Base-by-base conservation (phyloP, 2,329 filamentous ascomycete genomes). In the Fusarium torreyae region DNA sequence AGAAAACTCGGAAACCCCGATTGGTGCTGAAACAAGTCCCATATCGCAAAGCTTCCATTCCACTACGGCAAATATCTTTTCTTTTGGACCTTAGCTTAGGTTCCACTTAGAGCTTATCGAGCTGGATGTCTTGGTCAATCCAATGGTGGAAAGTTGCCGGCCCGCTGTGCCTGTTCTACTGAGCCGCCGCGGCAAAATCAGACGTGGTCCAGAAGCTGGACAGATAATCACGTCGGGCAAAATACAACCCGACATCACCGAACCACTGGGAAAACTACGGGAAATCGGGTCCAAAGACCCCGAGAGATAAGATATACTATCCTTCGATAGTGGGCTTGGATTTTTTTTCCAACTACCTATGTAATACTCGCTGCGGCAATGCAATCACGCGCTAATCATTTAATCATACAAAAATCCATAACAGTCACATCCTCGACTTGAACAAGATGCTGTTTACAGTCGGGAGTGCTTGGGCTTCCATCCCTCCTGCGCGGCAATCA, bases 401-500 rank as follows among this genome's bases (percentile, higher is more conserved):
- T 48, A 66, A 55, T 58, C 53, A 64, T 61, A 73, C 61, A 71
- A 46, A 42, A 42, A 55, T 54, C 66, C 57, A 60, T 56, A 53
- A 57, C 42, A 72, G 44, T 51, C 57, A 33, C 50, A 51, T 34
- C 24, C 43, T 44, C 45, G 38, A 49, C 57, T 44, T 48, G 38
- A 34, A 46, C 43, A 18, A 40, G 17, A 26, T 7, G 20, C n/a
- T 34, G 20, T 50, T 72, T 77, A 81, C 71, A 81, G 70, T 55
- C 75, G 75, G 40, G 79, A 71, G 53, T 70, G 71, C 65, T 71
- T 71, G 34, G 75, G 74, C 74, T 80, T 81, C 79, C 79, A 81
- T 45, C 80, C 92, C 70, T 93, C 89, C 77, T 90, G 85, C 31
- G 91, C 91, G 77, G 80, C 80, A 66, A 97, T 91, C 78, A 97